phyloP scores from a whole-genome alignment of 345 rosid genomes.

The Gossypium mustelinum region DNA sequence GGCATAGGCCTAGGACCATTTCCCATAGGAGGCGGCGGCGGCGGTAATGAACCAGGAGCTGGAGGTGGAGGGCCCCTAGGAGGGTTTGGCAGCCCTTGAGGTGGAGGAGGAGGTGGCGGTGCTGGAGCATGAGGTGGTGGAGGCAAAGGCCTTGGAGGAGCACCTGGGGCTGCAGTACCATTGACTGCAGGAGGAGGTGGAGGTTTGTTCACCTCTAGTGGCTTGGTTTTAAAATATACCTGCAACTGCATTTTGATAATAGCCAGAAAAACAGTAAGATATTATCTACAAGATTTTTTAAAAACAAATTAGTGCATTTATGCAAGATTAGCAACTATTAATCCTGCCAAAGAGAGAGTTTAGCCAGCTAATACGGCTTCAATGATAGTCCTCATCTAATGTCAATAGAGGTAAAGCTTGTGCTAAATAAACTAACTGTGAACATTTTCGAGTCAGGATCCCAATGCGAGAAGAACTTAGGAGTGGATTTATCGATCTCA shows the following conservation, averaged over 20 bases:
- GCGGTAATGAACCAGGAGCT: slow-evolving; percentile 60
- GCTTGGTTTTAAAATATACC: slow-evolving; percentile 77
- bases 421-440: slow-evolving; percentile 51
- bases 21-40: slow-evolving; percentile 75
- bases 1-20: slow-evolving; percentile 73
- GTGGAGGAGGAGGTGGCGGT: slow-evolving; percentile 57
- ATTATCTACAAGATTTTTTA: neutral
- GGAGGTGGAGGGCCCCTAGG: slow-evolving; percentile 50
- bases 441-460: slow-evolving; percentile 99
- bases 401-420: neutral
- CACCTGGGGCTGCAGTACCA: slow-evolving; percentile 58
- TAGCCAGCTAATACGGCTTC: neutral
- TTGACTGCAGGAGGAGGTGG: slow-evolving; percentile 58
- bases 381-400: neutral
- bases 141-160: slow-evolving; percentile 41
- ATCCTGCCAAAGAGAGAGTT: neutral
- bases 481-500: slow-evolving; percentile 93
- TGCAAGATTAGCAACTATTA: neutral
- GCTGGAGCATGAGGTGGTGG: slow-evolving; percentile 55
- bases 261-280: slow-evolving; percentile 1
- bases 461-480: slow-evolving; percentile 97
- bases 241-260: slow-evolving; percentile 56
- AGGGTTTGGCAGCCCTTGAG: slow-evolving; percentile 45
- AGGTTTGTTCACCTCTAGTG: slow-evolving; percentile 73
- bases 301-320: neutral